A percentile compares a stretch with the other conserved stretches of the same genome.
phyloP scores from a whole-genome alignment of 371 early-diverging fungal genomes.

The Mucor irregularis region DNA sequence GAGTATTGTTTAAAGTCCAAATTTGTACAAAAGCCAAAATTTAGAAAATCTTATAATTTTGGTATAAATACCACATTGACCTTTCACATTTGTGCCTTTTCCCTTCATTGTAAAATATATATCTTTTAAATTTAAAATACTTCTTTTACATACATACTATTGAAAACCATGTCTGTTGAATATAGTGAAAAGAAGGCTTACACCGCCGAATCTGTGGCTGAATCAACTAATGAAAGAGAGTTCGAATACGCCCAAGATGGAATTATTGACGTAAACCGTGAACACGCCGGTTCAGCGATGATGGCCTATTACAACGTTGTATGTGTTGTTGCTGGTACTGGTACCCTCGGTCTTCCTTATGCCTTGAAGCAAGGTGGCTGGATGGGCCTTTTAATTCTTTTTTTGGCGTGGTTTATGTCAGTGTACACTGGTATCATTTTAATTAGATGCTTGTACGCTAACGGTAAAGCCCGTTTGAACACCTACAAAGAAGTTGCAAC shows the following conservation, averaged over 20 bases:
- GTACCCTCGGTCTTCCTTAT: constrained; percentile 80
- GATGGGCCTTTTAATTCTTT: constrained; percentile 73
- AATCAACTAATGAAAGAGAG: constrained; percentile 9
- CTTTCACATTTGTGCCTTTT: too few species aligned
- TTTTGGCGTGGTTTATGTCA: constrained; percentile 73
- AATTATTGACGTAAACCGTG: constrained; percentile 22
- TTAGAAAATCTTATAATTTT: too few species aligned
- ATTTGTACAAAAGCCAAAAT: too few species aligned
- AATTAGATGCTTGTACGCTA: constrained; percentile 33
- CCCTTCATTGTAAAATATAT: too few species aligned
- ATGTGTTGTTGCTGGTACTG: constrained; percentile 83
- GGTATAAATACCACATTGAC: too few species aligned
- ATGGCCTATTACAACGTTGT: constrained; percentile 42
- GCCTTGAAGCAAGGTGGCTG: constrained; percentile 84
- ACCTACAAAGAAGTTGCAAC: constrained; percentile 43
- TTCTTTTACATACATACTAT: too few species aligned
- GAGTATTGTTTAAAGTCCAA: too few species aligned
- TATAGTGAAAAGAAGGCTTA: too few species aligned
- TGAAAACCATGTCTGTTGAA: too few species aligned
- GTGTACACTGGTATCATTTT: constrained; percentile 49
- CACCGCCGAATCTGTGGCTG: too few species aligned
- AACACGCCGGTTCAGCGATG: constrained; percentile 21
- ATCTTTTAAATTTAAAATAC: too few species aligned
- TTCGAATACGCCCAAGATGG: constrained; percentile 13
- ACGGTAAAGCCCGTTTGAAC: constrained; percentile 44